Evolutionary conservation across 2,329 filamentous ascomycete genomes (phyloP).

Genomic region (Aureobasidium uvarum): DNA sequence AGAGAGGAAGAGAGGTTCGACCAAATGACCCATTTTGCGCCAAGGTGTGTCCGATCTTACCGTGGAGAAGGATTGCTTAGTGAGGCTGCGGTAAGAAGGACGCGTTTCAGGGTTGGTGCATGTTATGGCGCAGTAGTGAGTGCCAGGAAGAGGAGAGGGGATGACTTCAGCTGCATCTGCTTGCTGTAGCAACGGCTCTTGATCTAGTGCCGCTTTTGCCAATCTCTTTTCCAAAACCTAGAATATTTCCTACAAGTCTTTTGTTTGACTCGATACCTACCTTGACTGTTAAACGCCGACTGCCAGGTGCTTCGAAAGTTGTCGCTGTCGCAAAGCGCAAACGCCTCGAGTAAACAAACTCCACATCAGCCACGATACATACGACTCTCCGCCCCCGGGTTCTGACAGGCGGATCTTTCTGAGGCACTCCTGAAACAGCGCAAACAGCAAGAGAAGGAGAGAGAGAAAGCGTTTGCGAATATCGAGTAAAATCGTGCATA

Average conservation of each 20-base stretch:
- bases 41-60: slow-evolving; percentile 16
- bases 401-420: background rate
- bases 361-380: slow-evolving; percentile 1
- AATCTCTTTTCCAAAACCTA: slow-evolving; percentile 24
- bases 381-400: background rate
- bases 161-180: slow-evolving; percentile 11
- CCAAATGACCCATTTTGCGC: background rate
- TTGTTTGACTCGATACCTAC: slow-evolving; percentile 2
- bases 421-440: slow-evolving; percentile 3
- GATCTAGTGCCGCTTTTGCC: slow-evolving; percentile 17
- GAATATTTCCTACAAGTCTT: slow-evolving; percentile 7
- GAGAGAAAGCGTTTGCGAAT: background rate
- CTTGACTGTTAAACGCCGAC: background rate
- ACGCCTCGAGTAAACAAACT: slow-evolving; percentile 21
- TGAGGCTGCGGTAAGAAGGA: slow-evolving; percentile 13
- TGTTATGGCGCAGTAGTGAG: slow-evolving; percentile 1
- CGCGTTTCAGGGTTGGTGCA: slow-evolving; percentile 20
- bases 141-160: slow-evolving; percentile 11
- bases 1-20: background rate
- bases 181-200: slow-evolving; percentile 24
- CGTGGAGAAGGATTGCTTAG: slow-evolving; percentile 7
- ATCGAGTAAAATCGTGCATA: background rate
- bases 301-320: background rate
- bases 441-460: slow-evolving; percentile 12
- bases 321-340: slow-evolving; percentile 21